These are phyloP conservation scores for Exutisphaerella laricina DNA, from an alignment of 2,329 filamentous ascomycete species.

Conservation along the genomic window DNA sequence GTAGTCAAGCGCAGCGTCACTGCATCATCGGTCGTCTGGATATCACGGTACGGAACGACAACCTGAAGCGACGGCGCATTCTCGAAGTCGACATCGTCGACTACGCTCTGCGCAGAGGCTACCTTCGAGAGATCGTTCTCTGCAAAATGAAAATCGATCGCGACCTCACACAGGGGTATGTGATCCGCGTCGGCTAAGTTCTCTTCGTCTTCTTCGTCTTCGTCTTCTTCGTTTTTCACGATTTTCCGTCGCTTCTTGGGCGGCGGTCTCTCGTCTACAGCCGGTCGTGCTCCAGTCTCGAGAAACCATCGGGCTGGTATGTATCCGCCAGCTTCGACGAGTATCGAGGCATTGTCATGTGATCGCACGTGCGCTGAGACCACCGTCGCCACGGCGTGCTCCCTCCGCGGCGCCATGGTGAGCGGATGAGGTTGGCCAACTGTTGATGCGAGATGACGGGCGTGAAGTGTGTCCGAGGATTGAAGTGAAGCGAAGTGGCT, in stretches of 20 bases:
- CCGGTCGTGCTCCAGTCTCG: conserved; percentile 17
- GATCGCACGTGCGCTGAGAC: conserved; percentile 25
- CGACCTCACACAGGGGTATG: conserved; percentile 25
- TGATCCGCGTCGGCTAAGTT: neutral
- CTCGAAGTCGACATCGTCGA: conserved; percentile 22
- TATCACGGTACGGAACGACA: conserved; percentile 9
- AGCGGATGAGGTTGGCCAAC: no score
- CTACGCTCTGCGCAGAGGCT: conserved; percentile 10
- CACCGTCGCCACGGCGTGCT: conserved; percentile 23
- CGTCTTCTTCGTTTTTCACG: neutral
- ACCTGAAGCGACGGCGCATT: conserved; percentile 16
- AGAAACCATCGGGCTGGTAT: conserved; percentile 30
- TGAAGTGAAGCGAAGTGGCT: no score
- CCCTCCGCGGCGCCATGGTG: conserved; percentile 18
- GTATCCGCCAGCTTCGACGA: conserved; percentile 32
- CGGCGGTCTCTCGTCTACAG: conserved; percentile 14
- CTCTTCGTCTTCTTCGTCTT: no score
- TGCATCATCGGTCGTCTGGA: conserved; percentile 16
- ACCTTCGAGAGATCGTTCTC: conserved; percentile 14
- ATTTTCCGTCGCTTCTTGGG: conserved; percentile 25
- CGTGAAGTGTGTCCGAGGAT: no score
- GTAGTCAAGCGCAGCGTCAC: conserved; percentile 20
- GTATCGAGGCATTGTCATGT: conserved; percentile 23
- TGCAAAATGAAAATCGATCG: conserved; percentile 29
- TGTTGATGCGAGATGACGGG: no score